Percentiles rank a stretch among this genome's conserved stretches.
Conservation (phyloP, 129 eudicot species). For the Pittosporum tobira region DNA sequence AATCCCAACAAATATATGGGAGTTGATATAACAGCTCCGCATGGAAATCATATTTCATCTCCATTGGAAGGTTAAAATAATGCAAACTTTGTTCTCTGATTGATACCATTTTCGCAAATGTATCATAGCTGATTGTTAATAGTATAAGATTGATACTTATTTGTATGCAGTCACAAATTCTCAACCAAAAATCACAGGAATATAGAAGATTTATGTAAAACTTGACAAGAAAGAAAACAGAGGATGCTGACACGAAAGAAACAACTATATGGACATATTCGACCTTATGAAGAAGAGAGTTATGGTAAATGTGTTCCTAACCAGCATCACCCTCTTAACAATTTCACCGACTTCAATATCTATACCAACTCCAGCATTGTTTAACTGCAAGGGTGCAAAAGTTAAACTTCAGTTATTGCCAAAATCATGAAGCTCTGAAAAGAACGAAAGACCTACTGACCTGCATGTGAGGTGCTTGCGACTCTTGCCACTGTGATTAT, state of each 20-base stretch:
- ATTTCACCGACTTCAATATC: slow-evolving; percentile 20
- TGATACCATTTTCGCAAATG: too few species aligned
- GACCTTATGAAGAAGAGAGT: slow-evolving; percentile 12
- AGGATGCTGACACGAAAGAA: slow-evolving; percentile 21
- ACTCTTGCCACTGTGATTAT: slow-evolving; percentile 27
- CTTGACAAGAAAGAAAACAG: slow-evolving; percentile 1
- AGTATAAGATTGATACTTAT: not conserved
- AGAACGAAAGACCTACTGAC: slow-evolving; percentile 17
- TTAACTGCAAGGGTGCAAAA: slow-evolving; percentile 20
- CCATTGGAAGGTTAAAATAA: too few species aligned
- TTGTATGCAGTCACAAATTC: slow-evolving; percentile 19
- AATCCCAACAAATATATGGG: too few species aligned
- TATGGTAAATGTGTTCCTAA: slow-evolving; percentile 21
- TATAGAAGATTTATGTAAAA: not conserved
- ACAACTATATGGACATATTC: slow-evolving; percentile 12
- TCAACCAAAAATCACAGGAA: slow-evolving; percentile 10
- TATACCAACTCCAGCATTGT: slow-evolving; percentile 23
- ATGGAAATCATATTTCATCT: too few species aligned
- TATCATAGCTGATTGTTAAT: too few species aligned
- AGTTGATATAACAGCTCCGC: too few species aligned
- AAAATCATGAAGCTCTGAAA: not conserved
- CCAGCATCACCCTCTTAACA: slow-evolving; percentile 18
- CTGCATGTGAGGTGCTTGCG: slow-evolving; percentile 5
- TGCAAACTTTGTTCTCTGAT: too few species aligned
- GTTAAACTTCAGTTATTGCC: slow-evolving; percentile 4